Percentiles rank a stretch among this genome's conserved stretches.
Conservation (phyloP, 345 rosid genomes). For the Gossypium ekmanianum region DNA sequence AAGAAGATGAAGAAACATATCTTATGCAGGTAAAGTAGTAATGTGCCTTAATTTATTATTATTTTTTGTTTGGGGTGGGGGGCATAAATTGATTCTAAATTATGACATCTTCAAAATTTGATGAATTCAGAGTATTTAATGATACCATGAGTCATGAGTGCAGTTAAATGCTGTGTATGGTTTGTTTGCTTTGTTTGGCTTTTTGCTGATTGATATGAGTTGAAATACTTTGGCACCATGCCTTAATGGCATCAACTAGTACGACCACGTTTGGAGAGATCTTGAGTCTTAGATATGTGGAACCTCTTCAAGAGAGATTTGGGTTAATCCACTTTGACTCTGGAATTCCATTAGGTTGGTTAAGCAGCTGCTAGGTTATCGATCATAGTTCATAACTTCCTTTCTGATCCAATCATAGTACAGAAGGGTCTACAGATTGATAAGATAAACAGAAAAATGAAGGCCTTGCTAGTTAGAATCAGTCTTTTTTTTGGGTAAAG, state of each 20-base stretch:
- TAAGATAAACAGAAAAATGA: not conserved
- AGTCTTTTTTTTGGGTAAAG: not conserved
- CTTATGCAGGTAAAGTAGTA: conserved; percentile 64
- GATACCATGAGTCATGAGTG: not conserved
- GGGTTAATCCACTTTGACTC: too few relatives aligned
- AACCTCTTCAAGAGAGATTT: too few relatives aligned
- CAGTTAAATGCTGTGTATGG: too few relatives aligned
- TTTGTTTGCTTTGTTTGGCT: not conserved
- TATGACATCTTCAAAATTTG: not conserved
- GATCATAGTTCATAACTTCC: too few relatives aligned
- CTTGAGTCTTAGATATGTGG: too few relatives aligned
- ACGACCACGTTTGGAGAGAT: too few relatives aligned
- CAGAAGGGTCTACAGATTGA: not conserved
- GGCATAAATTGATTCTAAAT: too few relatives aligned
- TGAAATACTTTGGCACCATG: not conserved
- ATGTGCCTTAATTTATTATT: not conserved
- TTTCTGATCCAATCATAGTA: too few relatives aligned
- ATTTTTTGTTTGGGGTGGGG: too few relatives aligned
- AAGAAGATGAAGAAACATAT: conserved; percentile 58
- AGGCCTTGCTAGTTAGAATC: not conserved
- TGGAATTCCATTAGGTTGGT: too few relatives aligned
- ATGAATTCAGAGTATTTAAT: not conserved
- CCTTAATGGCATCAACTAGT: too few relatives aligned
- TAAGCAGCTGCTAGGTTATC: too few relatives aligned
- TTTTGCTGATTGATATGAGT: not conserved